These are phyloP conservation scores for Parastagonospora nodorum DNA, from an alignment of 2,329 filamentous ascomycete species.

Conservation along the genomic window DNA sequence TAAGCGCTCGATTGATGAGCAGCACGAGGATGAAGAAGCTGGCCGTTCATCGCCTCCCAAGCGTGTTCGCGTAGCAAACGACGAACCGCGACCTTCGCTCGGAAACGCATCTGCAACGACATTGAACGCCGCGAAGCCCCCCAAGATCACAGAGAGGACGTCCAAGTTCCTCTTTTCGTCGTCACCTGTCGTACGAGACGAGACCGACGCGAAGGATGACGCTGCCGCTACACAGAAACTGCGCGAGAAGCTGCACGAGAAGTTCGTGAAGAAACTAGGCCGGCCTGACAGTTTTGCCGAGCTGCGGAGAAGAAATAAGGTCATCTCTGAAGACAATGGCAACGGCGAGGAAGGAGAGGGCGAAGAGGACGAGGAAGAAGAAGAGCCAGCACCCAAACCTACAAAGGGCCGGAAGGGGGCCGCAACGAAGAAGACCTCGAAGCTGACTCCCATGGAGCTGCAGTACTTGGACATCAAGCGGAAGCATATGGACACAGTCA, in stretches of 20 bases:
- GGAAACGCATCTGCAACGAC: conserved; percentile 25
- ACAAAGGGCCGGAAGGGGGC: conserved; percentile 56
- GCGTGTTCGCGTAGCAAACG: conserved; percentile 36
- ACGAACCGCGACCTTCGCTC: conserved; percentile 27
- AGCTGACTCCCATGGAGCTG: conserved; percentile 91
- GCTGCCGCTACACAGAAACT: conserved; percentile 60
- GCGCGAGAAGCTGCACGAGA: conserved; percentile 76
- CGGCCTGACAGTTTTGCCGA: conserved; percentile 78
- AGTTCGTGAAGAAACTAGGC: conserved; percentile 89
- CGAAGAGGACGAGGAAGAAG: conserved; percentile 58
- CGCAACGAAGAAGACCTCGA: conserved; percentile 72
- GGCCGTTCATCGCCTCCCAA: conserved; percentile 43
- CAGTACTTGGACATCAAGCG: conserved; percentile 94
- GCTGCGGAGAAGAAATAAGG: conserved; percentile 65
- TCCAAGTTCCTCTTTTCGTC: conserved; percentile 65
- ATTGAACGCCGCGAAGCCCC: conserved; percentile 36
- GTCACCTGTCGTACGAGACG: conserved; percentile 47
- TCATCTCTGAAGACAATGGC: conserved; percentile 59
- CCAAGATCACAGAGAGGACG: conserved; percentile 55
- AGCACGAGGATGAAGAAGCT: conserved; percentile 44
- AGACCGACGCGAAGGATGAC: conserved; percentile 50
- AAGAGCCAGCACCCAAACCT: conserved; percentile 58
- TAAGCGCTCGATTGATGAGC: conserved; percentile 46
- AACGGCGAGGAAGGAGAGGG: conserved; percentile 59
- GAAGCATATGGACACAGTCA: conserved; percentile 84